Conservation (phyloP, 306 rosid species). For the Geum urbanum region DNA sequence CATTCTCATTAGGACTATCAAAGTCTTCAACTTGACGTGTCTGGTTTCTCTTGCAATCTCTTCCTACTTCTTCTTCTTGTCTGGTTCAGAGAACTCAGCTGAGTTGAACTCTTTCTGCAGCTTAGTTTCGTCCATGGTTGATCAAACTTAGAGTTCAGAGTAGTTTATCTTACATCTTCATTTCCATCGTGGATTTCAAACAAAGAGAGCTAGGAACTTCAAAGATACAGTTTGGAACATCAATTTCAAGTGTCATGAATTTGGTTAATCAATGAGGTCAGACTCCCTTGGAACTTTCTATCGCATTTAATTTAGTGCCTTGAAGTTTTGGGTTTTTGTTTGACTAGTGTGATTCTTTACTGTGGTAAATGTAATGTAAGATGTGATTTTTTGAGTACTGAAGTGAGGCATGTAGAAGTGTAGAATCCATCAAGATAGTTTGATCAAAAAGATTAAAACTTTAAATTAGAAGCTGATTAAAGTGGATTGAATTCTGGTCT, state of each 20-base stretch:
- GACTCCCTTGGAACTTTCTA: not conserved
- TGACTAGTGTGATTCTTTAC: not conserved
- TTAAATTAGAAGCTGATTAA: not conserved
- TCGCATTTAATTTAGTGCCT: not conserved
- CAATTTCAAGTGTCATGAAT: not conserved
- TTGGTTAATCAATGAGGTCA: slow-evolving; percentile 9
- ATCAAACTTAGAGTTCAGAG: not conserved
- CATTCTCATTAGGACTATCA: not conserved
- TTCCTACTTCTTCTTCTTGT: slow-evolving; percentile 1
- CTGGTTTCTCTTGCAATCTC: slow-evolving; percentile 14
- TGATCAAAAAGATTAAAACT: not conserved
- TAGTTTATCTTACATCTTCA: not conserved
- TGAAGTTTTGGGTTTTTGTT: not conserved
- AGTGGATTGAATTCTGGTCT: not conserved
- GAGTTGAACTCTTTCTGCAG: no score
- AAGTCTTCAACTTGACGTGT: not conserved
- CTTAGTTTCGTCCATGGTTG: not conserved
- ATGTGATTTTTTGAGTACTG: slow-evolving; percentile 1
- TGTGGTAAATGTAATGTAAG: not conserved
- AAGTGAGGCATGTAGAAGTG: not conserved
- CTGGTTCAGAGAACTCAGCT: no score
- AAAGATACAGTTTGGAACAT: not conserved
- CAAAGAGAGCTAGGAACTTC: not conserved
- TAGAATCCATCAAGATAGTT: not conserved
- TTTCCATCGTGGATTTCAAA: not conserved